These are phyloP conservation scores for Plenodomus biglobosus DNA, from an alignment of 2,329 filamentous ascomycete genomes.

Conservation along the genomic window DNA sequence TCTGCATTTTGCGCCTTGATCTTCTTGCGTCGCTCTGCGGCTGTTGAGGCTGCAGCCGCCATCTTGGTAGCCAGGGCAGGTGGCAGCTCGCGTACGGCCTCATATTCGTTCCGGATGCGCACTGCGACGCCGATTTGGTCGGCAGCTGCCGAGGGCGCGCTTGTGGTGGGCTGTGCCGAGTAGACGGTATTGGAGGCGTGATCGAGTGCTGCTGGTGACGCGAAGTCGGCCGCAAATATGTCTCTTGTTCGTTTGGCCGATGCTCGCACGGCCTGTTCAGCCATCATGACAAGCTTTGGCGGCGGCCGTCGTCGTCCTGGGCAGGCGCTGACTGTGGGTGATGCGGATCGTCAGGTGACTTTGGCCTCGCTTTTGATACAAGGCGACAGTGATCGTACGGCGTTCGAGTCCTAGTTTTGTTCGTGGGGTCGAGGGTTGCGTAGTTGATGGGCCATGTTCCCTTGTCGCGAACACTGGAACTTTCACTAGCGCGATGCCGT, in stretches of 20 bases:
- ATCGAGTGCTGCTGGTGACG: constrained; percentile 46
- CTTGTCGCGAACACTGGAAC: constrained; percentile 1
- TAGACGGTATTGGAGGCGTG: constrained; percentile 44
- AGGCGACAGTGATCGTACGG: background rate
- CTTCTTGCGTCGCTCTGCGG: constrained; percentile 65
- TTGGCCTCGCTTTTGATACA: background rate
- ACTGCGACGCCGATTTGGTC: constrained; percentile 54
- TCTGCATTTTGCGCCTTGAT: constrained; percentile 55
- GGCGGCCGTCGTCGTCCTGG: background rate
- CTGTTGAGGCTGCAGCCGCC: constrained; percentile 59
- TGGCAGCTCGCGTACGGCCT: constrained; percentile 74
- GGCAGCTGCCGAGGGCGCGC: constrained; percentile 48
- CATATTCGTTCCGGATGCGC: constrained; percentile 73
- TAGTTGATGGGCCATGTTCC: background rate
- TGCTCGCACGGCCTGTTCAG: constrained; percentile 40
- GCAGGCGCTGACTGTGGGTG: background rate
- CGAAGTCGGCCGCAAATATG: constrained; percentile 57
- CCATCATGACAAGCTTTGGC: constrained; percentile 16
- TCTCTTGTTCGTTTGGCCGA: constrained; percentile 59
- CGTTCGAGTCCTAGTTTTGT: background rate
- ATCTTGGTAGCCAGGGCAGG: constrained; percentile 78
- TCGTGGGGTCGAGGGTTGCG: background rate
- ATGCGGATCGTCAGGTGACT: background rate
- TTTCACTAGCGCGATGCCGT: constrained; percentile 2
- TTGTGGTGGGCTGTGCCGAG: constrained; percentile 49